Percentiles rank a stretch among this genome's conserved stretches.
phyloP scores from a whole-genome alignment of 495 filamentous ascomycete species.

The Cryomyces minteri region DNA sequence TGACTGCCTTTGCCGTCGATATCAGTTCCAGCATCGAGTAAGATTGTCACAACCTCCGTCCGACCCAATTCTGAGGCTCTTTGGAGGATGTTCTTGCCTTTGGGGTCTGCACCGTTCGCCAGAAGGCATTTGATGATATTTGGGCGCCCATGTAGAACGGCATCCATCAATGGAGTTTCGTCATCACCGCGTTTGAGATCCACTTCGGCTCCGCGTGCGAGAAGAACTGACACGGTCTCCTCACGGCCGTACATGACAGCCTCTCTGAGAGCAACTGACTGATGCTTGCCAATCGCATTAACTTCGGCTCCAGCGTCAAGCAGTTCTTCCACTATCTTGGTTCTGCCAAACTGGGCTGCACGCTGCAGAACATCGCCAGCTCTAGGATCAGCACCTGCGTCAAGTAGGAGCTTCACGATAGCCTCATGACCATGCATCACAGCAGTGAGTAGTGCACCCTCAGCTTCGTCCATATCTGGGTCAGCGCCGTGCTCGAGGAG shows the following conservation, averaged over 20 bases:
- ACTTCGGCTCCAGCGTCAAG: neutral
- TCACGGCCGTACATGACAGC: neutral
- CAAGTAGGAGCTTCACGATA: constrained; percentile 1
- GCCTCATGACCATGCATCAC: neutral
- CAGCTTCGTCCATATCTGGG: too few relatives aligned
- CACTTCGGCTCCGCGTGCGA: neutral
- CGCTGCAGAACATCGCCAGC: constrained; percentile 1
- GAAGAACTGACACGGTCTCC: neutral
- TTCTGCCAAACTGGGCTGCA: neutral
- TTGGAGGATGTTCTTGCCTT: neutral
- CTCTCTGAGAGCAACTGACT: neutral
- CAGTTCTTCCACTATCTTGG: neutral
- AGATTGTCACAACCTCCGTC: neutral
- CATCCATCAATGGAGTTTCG: neutral
- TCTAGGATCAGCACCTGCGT: constrained; percentile 2
- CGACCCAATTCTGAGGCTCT: neutral
- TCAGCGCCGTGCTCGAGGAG: too few relatives aligned
- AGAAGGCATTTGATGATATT: neutral
- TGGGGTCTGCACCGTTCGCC: neutral
- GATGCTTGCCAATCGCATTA: neutral
- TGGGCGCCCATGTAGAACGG: neutral
- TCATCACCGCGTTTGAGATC: neutral
- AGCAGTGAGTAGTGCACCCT: constrained; percentile 1
- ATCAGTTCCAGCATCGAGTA: constrained; percentile 1
- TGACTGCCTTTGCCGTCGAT: neutral